Base-by-base conservation (phyloP, 192 early-diverging fungal genomes). In the Dimargaris cristalligena region DNA sequence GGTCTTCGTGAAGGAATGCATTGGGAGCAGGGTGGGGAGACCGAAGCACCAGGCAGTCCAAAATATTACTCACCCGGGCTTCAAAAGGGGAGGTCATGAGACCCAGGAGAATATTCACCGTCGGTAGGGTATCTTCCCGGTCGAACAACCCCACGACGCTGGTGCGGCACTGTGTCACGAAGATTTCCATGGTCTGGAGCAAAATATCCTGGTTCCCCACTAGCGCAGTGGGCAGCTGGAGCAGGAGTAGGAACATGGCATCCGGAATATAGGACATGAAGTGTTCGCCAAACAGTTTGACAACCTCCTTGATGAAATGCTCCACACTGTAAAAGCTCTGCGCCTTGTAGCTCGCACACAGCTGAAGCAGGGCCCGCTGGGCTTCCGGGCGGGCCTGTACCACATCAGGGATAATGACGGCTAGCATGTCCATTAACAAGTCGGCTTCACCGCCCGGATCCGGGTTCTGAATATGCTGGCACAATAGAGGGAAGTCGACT, bases 271-370 rank as follows among this genome's bases (percentile, higher is more conserved):
- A 34, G 16, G 20, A 28, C 11, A 33, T 20, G 32, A 56, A 56
- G 29, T 56, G 54, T 16, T 29, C 16, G 34, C 54, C 31, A 14
- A 34, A 1, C 54, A 56, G 23, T 16, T 23, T 28, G 1, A 56
- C 54, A 29, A 56, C 29, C 3, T 56, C 54, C 54, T 56, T 56
- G 54, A 56, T 34, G 34, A 56, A 56, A 18, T 33, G 26, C 8
- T 33, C 34, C 14, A 56, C 54, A 18, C 23, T 34, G 54, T 34
- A 34, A 16, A 28, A 56, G 2, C 34, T 23, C 16, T 56, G 30
- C 31, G 54, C 54, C 34, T 33, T 29, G 31, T 34, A 56, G 20
- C 29, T 29, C 31, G 2, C 34, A 34, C 26, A 56, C 30, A 56
- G 31, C 30, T 56, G 20, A 18, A 29, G 30, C 54, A 56, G 18